Evolutionary conservation across 352 stramenopile genomes (phyloP).

Genomic region (Globisporangium abappressorium): DNA sequence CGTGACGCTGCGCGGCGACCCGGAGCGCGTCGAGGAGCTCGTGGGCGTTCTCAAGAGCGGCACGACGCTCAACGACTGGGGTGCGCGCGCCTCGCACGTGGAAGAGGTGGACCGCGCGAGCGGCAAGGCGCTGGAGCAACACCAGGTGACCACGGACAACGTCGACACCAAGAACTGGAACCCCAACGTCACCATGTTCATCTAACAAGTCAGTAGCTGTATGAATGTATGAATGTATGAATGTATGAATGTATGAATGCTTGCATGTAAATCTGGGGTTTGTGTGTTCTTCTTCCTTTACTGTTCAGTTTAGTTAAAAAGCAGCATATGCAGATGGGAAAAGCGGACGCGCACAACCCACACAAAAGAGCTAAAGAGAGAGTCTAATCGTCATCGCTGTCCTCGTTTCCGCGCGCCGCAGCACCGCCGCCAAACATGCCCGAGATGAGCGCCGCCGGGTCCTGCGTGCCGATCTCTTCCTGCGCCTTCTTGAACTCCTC

Average conservation of each 20-base stretch:
- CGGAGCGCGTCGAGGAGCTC: constrained; percentile 40
- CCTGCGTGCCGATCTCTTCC: constrained; percentile 73
- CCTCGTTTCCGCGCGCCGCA: constrained; percentile 35
- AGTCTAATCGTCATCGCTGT: constrained; percentile 71
- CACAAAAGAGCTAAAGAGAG: constrained; percentile 11
- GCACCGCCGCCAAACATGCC: constrained; percentile 68
- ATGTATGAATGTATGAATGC: no score
- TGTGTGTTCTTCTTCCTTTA: background rate
- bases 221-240: background rate
- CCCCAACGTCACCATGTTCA: constrained; percentile 72
- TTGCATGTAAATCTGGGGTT: background rate
- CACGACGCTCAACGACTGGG: constrained; percentile 68
- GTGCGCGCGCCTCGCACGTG: constrained; percentile 38
- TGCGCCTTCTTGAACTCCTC: constrained; percentile 87
- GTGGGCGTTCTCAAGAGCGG: constrained; percentile 41
- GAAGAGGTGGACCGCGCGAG: constrained; percentile 26
- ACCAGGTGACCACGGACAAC: constrained; percentile 73
- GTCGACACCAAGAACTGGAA: constrained; percentile 69
- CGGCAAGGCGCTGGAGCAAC: constrained; percentile 34
- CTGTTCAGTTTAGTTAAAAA: background rate
- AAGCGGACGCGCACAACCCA: background rate
- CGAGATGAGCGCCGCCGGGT: constrained; percentile 63
- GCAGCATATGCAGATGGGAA: background rate
- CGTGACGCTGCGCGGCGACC: constrained; percentile 51
- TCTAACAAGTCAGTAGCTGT: constrained; percentile 27